These are phyloP conservation scores for Eryngium alpinum DNA, from an alignment of 140 eudicot genomes.

Conservation along the genomic window DNA sequence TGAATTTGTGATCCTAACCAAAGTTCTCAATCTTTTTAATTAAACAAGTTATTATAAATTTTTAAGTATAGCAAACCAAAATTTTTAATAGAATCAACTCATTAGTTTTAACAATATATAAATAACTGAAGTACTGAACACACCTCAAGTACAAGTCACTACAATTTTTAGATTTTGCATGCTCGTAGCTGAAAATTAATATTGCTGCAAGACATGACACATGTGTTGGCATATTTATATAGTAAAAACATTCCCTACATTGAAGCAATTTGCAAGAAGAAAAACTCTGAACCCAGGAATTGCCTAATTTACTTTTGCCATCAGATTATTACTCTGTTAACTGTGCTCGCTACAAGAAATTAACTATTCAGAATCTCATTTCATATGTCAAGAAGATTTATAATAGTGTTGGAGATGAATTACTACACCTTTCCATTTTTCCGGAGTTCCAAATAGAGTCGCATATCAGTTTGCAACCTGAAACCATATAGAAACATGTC, in stretches of 20 bases:
- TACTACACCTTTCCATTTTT: conserved; percentile 44
- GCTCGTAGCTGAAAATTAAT: not conserved
- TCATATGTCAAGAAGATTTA: not conserved
- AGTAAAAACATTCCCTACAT: not conserved
- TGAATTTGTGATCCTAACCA: not conserved
- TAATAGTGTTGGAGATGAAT: conserved; percentile 7
- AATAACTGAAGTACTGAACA: too few relatives aligned
- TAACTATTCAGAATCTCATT: not conserved
- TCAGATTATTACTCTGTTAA: not conserved
- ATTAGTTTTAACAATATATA: too few relatives aligned
- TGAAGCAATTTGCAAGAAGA: not conserved
- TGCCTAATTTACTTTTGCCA: not conserved
- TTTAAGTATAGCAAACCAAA: too few relatives aligned
- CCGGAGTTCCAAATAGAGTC: conserved; percentile 50
- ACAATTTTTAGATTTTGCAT: too few relatives aligned
- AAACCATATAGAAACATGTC: conserved; percentile 20
- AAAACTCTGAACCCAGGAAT: too few relatives aligned
- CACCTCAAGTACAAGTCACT: too few relatives aligned
- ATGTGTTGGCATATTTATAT: not conserved
- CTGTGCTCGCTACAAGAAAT: not conserved
- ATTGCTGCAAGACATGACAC: not conserved
- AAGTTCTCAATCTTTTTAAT: not conserved
- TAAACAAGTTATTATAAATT: not conserved
- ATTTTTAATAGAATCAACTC: too few relatives aligned
- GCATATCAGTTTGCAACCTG: conserved; percentile 78